Percentiles rank a stretch among this genome's conserved stretches.
phyloP scores from a whole-genome alignment of 2,329 filamentous ascomycete species.

The Claviceps purpurea region DNA sequence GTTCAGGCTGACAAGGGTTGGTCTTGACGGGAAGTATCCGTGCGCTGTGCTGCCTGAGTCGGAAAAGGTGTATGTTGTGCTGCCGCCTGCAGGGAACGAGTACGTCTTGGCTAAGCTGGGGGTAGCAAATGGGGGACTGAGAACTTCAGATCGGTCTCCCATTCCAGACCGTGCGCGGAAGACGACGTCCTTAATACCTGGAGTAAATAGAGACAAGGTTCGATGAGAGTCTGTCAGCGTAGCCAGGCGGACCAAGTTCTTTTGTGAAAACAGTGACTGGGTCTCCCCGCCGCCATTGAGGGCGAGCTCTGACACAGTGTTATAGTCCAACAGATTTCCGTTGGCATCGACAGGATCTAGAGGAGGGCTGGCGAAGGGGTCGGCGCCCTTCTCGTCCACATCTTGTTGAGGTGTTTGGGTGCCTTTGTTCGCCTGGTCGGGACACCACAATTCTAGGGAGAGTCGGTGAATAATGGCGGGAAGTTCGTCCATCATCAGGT shows the following conservation, averaged over 20 bases:
- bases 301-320: constrained; percentile 61
- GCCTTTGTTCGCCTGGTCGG: constrained; percentile 53
- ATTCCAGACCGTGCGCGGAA: constrained; percentile 86
- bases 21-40: constrained; percentile 53
- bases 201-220: constrained; percentile 83
- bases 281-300: constrained; percentile 70
- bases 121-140: constrained; percentile 32
- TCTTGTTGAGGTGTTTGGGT: constrained; percentile 34
- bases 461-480: constrained; percentile 92
- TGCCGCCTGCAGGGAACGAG: constrained; percentile 43
- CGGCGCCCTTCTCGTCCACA: constrained; percentile 48
- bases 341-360: constrained; percentile 70
- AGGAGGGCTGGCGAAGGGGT: constrained; percentile 71
- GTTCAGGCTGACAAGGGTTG: constrained; percentile 49
- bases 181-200: constrained; percentile 77
- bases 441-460: constrained; percentile 78
- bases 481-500: constrained; percentile 94
- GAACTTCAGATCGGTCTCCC: constrained; percentile 52
- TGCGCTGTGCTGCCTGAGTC: constrained; percentile 52
- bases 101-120: constrained; percentile 48
- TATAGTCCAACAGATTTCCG: constrained; percentile 63
- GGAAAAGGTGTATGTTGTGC: constrained; percentile 60
- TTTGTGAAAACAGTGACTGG: constrained; percentile 87
- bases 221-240: constrained; percentile 77
- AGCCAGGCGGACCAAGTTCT: constrained; percentile 75